Percentiles rank a stretch among this genome's conserved stretches.
Conservation (phyloP, 2,329 filamentous ascomycete genomes). For the Fusarium coffeatum region DNA sequence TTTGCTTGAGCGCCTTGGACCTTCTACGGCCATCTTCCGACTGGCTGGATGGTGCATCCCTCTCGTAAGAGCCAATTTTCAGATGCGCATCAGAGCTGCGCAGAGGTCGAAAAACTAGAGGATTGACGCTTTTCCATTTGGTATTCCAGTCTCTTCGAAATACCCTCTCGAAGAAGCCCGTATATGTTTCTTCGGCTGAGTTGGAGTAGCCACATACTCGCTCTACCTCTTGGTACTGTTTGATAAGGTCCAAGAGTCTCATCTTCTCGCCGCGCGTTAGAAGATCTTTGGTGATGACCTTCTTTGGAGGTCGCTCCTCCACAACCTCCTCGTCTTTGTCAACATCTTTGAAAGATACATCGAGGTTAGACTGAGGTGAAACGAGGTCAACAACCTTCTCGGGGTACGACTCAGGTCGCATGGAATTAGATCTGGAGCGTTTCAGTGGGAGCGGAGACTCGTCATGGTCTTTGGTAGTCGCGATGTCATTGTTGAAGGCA, state of each 20-base stretch:
- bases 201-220: neutral
- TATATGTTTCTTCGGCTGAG: neutral
- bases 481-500: neutral
- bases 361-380: neutral
- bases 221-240: slow-evolving; percentile 1
- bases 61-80: neutral
- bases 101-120: neutral
- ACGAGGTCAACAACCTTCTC: neutral
- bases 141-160: slow-evolving; percentile 8
- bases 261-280: slow-evolving; percentile 9
- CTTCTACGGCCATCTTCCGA: neutral
- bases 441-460: neutral
- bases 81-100: neutral
- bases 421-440: neutral
- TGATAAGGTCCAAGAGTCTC: slow-evolving; percentile 5
- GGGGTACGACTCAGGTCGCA: neutral
- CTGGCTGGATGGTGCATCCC: neutral
- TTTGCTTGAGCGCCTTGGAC: slow-evolving; percentile 2
- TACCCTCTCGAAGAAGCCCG: neutral
- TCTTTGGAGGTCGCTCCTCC: neutral
- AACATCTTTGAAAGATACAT: neutral
- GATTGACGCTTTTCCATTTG: neutral
- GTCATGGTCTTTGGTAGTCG: neutral
- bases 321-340: neutral
- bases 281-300: neutral